Evolutionary conservation across 768 basidiomycete genomes (phyloP).

Genomic region (Trametes elegans): DNA sequence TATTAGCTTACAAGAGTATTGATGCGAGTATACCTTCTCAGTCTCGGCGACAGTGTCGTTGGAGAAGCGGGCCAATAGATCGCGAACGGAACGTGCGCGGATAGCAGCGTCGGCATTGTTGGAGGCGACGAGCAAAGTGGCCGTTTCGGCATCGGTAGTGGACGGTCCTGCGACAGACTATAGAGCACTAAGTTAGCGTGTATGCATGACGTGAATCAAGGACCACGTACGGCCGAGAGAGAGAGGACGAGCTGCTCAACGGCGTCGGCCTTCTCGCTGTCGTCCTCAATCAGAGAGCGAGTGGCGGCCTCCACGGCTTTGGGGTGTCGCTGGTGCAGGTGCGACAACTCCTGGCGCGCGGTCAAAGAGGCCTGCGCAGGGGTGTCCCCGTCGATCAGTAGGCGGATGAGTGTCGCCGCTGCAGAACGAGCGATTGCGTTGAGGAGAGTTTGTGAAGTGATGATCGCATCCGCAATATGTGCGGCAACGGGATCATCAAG

Average conservation of each 20-base stretch:
- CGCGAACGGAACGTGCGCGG: constrained; percentile 58
- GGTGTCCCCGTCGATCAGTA: constrained; percentile 9
- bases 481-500: constrained; percentile 31
- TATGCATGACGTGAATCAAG: too few species aligned
- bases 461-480: constrained; percentile 30
- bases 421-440: constrained; percentile 20
- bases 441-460: constrained; percentile 29
- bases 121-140: constrained; percentile 46
- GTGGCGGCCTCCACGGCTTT: constrained; percentile 43
- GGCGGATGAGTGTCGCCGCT: constrained; percentile 14
- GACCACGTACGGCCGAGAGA: constrained; percentile 48
- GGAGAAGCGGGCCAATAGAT: constrained; percentile 44
- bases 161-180: constrained; percentile 11
- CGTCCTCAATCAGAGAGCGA: constrained; percentile 34
- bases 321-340: constrained; percentile 66
- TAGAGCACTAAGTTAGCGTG: not conserved
- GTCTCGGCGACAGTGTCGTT: constrained; percentile 28
- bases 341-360: constrained; percentile 42
- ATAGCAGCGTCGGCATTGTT: constrained; percentile 59
- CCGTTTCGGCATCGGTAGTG: constrained; percentile 23
- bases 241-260: constrained; percentile 58
- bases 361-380: not conserved
- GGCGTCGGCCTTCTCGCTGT: constrained; percentile 34
- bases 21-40: constrained; percentile 41
- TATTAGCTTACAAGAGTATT: not conserved